Percentiles rank a stretch among this genome's conserved stretches.
These are phyloP conservation scores for Cladochytrium replicatum DNA, from an alignment of 192 early-diverging fungal genomes.

Conservation along the genomic window DNA sequence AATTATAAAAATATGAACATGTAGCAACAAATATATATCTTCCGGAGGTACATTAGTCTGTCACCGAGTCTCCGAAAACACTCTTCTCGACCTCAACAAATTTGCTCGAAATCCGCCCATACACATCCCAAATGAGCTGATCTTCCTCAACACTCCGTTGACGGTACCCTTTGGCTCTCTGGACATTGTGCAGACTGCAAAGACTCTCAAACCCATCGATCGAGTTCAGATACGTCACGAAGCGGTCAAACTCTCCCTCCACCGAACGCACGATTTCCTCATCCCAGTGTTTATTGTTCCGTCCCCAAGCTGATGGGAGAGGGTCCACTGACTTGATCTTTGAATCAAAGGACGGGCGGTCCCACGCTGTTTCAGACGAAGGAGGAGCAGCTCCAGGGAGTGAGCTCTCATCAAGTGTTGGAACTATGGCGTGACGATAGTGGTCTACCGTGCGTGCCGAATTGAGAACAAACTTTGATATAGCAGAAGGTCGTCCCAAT, in stretches of 20 bases:
- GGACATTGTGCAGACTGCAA: background rate
- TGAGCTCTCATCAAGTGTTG: background rate
- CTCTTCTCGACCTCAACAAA: too few species aligned
- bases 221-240: background rate
- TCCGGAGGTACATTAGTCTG: too few species aligned
- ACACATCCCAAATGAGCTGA: too few species aligned
- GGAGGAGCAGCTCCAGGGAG: too few species aligned
- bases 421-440: too few species aligned
- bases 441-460: too few species aligned
- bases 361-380: too few species aligned
- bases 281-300: background rate
- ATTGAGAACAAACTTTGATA: too few species aligned
- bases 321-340: background rate
- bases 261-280: background rate
- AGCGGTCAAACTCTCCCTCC: background rate
- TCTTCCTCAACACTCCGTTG: background rate
- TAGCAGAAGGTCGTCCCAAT: background rate
- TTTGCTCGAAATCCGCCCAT: too few species aligned
- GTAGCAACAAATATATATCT: too few species aligned
- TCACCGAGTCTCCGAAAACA: too few species aligned
- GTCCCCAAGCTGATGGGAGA: background rate
- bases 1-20: too few species aligned
- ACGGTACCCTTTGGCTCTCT: background rate
- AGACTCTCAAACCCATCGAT: background rate
- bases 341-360: background rate